A percentile compares a stretch with the other conserved stretches of the same genome.
Conservation (phyloP, 495 filamentous ascomycete species). For the Filosporella fistucella region DNA sequence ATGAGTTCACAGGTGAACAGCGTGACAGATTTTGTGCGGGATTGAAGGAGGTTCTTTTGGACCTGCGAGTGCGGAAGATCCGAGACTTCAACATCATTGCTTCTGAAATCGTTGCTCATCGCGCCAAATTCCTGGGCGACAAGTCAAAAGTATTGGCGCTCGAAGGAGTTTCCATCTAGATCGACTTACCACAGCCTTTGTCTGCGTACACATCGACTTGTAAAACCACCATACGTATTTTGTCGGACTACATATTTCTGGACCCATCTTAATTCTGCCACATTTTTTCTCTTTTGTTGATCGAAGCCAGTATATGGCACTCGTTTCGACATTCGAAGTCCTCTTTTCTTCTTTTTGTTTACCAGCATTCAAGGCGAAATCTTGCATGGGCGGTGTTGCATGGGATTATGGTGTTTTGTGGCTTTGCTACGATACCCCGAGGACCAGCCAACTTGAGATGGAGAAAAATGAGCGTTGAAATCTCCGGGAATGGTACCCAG, state of each 20-base stretch:
- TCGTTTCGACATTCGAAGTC: conserved; percentile 8
- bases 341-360: conserved; percentile 11
- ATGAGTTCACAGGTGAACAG: conserved; percentile 66
- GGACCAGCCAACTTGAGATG: no score
- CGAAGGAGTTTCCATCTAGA: conserved; percentile 23
- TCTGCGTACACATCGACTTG: conserved; percentile 11
- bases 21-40: conserved; percentile 69
- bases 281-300: conserved; percentile 1
- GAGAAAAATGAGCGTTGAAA: no score
- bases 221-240: conserved; percentile 12
- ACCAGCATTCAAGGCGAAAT: conserved; percentile 4
- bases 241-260: no score
- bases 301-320: not conserved
- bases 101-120: conserved; percentile 75
- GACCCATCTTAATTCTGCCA: not conserved
- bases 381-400: conserved; percentile 21
- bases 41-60: conserved; percentile 68
- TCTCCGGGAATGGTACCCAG: no score
- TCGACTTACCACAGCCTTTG: conserved; percentile 3
- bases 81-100: conserved; percentile 81
- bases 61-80: conserved; percentile 67
- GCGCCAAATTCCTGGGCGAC: conserved; percentile 50
- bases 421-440: conserved; percentile 21
- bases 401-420: conserved; percentile 18
- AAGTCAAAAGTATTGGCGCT: conserved; percentile 38